Evolutionary conservation across 139 green algal species (phyloP), one percentile per base, ranked within the genome.

Genomic region (Chlorella sp.): DNA sequence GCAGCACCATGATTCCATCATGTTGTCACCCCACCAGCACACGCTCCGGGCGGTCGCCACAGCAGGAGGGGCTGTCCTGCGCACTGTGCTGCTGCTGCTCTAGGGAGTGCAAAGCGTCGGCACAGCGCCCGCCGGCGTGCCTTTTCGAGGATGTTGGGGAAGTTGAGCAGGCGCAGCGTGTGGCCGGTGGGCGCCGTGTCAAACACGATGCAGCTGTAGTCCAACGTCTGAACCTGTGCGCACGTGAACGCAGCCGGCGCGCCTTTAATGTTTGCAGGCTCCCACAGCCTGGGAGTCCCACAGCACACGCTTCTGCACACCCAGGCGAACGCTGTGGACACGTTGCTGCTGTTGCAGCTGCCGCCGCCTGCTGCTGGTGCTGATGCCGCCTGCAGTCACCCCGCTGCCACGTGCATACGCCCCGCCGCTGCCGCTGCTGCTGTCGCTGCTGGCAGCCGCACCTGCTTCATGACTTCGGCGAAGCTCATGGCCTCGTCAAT

Each of bases 401-500:
- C n/a, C n/a, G n/a, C n/a, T n/a, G n/a, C n/a, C n/a, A n/a, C n/a
- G n/a, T n/a, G n/a, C n/a, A n/a, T n/a, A n/a, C n/a, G n/a, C n/a
- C n/a, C n/a, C n/a, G n/a, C n/a, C n/a, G n/a, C n/a, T n/a, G n/a
- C n/a, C n/a, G n/a, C n/a, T n/a, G n/a, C n/a, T n/a, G n/a, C n/a
- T n/a, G n/a, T n/a, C n/a, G n/a, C n/a, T n/a, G n/a, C n/a, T n/a
- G n/a, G n/a, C n/a, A n/a, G n/a, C n/a, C n/a, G 49, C 71, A 88
- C 88, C 87, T 95, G 91, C 80, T 97, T 97, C 86, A 98, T 93
- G 62, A 98, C 95, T 77, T 98, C 94, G 2, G 93, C 94, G 79
- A 98, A 98, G 80, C 85, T 94, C 94, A 98, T 98, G 33, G 94
- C 94, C 77, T 98, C 94, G 61, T 98, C 94, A 65, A 98, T 98